Percentiles rank a stretch among this genome's conserved stretches.
phyloP scores from a whole-genome alignment of 345 rosid species.

The Gossypium arboreum region DNA sequence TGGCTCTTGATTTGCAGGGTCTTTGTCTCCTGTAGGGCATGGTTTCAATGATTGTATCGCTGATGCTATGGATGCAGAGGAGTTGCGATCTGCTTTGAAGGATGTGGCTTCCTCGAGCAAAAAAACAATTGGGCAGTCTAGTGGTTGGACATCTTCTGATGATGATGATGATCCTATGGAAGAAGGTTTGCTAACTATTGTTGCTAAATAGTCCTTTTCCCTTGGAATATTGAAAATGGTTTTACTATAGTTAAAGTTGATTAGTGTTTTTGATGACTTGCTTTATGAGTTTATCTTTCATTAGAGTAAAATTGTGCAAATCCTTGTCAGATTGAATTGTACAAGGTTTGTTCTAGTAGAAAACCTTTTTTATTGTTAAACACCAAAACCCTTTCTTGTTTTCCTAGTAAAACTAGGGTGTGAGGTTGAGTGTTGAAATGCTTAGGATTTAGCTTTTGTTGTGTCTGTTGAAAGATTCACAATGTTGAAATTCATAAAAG shows the following conservation, averaged over 20 bases:
- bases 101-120: constrained; percentile 73
- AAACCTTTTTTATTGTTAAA: background rate
- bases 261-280: constrained; percentile 5
- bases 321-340: background rate
- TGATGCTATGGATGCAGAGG: constrained; percentile 67
- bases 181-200: constrained; percentile 47
- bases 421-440: background rate
- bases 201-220: background rate
- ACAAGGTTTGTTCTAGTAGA: background rate
- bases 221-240: background rate
- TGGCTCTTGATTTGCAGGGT: constrained; percentile 38
- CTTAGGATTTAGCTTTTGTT: background rate
- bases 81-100: constrained; percentile 55
- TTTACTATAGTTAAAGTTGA: constrained; percentile 4
- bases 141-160: constrained; percentile 88
- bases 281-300: background rate
- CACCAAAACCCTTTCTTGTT: background rate
- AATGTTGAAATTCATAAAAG: background rate
- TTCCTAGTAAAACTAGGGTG: background rate
- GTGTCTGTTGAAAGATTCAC: background rate
- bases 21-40: constrained; percentile 53
- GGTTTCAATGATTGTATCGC: constrained; percentile 50
- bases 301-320: background rate
- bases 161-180: constrained; percentile 86
- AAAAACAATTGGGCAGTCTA: constrained; percentile 28